A percentile compares a stretch with the other conserved stretches of the same genome.
phyloP scores from a whole-genome alignment of 73 alveolate genomes.

The Tetrahymena borealis region DNA sequence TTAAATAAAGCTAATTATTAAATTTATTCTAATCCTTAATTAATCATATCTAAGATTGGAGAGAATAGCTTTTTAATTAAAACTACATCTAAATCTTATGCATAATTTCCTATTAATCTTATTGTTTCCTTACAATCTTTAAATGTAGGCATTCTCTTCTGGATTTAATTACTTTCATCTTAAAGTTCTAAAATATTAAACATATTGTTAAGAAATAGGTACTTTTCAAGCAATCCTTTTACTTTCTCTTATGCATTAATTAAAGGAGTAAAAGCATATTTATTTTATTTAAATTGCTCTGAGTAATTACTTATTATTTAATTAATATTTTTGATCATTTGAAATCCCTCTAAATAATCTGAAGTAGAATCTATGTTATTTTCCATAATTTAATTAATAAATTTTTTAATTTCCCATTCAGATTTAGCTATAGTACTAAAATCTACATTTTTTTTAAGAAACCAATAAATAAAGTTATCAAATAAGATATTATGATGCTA shows the following conservation, averaged over 20 bases:
- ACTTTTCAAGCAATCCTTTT: background rate
- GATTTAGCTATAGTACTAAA: background rate
- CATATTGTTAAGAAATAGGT: background rate
- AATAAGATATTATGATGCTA: background rate
- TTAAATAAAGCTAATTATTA: background rate
- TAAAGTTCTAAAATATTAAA: background rate
- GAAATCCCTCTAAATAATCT: background rate
- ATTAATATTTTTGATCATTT: background rate
- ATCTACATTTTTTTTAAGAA: background rate
- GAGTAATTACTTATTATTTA: background rate
- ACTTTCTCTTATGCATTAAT: background rate
- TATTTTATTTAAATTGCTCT: background rate
- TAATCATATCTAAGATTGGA: background rate
- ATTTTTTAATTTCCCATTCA: background rate
- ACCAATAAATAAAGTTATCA: background rate
- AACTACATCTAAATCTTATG: background rate
- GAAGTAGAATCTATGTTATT: background rate
- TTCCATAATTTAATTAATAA: background rate
- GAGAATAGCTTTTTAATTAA: background rate
- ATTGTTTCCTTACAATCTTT: background rate
- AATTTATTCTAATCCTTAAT: background rate
- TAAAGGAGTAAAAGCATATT: background rate
- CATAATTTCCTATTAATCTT: background rate
- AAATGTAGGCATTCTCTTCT: background rate
- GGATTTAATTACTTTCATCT: background rate